Evolutionary conservation across 192 early-diverging fungal genomes (phyloP), one percentile per base, ranked within the genome.

Genomic region (Coemansia sp.): DNA sequence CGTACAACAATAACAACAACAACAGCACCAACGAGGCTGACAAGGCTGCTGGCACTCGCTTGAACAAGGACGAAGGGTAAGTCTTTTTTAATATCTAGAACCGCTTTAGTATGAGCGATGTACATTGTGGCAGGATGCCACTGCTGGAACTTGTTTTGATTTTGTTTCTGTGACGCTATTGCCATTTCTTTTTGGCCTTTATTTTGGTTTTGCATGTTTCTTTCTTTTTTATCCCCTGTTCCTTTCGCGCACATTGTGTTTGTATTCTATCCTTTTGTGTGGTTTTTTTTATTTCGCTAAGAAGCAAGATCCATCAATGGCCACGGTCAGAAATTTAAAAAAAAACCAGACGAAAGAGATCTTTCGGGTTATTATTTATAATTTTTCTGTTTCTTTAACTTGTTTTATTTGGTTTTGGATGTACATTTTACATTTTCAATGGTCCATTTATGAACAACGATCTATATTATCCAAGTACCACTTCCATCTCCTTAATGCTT

Each of bases 371-470:
- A 18, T 2, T 18, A 18, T 43, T 43, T 1, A 16, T 43, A 43
- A 13, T 13, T 43, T 43, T 43, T 43, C 12, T 18, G 16, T n/a
- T 56, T 29, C 26, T 39, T 49, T 25, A 52, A 34, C 30, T 39
- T 49, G 37, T 39, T 66, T 30, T 49, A 56, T 52, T 61, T 58
- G 31, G 53, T 56, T 56, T 56, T 56, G 53, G 53, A 29, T 56
- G 26, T 31, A 56, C 31, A 56, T 29, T 56, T 56, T 56, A 31
- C 31, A 56, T 56, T 56, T 56, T 56, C 53, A 56, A 56, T 56
- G 12, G 29, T 56, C 61, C 57, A 35, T 68, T 82, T 94, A 92
- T 90, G 56, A 86, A 82, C 55, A 56, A 56, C n/a, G 53, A 56
- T 56, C 53, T 49, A 49, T 49, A 25, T 49, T 3, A 10, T 23